phyloP scores from a whole-genome alignment of 2,329 filamentous ascomycete genomes.

The Aureobasidium subglaciale region DNA sequence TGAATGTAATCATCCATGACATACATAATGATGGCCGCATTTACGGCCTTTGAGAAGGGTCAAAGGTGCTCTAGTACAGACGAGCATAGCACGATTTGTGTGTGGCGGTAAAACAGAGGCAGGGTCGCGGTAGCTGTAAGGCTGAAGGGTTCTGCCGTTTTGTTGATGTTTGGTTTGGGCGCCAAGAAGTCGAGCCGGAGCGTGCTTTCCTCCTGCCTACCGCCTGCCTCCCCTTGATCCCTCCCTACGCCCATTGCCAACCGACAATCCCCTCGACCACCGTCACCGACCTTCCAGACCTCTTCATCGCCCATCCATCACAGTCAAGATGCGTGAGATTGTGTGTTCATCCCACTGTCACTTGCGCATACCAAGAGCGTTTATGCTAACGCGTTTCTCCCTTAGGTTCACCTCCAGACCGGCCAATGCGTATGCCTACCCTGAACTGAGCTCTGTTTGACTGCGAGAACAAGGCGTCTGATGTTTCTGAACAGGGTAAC shows the following conservation, averaged over 20 bases:
- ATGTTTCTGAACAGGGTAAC: slow-evolving; percentile 65
- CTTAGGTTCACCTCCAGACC: slow-evolving; percentile 98
- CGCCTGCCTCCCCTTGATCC: slow-evolving; percentile 7
- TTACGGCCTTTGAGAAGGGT: background rate
- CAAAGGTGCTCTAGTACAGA: background rate
- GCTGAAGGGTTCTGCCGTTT: slow-evolving; percentile 5
- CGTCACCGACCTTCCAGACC: slow-evolving; percentile 1
- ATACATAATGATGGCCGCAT: background rate
- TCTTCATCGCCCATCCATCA: slow-evolving; percentile 10
- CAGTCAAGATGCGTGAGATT: slow-evolving; percentile 59
- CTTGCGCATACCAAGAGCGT: background rate
- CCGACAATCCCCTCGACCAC: slow-evolving; percentile 14
- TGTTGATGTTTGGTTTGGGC: slow-evolving; percentile 15
- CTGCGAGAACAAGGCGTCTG: slow-evolving; percentile 1
- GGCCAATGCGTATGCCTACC: slow-evolving; percentile 86
- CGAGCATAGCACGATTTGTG: background rate
- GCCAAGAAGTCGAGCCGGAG: background rate
- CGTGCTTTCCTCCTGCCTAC: slow-evolving; percentile 8
- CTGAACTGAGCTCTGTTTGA: slow-evolving; percentile 10
- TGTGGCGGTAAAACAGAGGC: background rate
- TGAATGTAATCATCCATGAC: background rate
- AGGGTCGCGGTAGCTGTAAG: background rate
- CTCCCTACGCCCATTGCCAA: slow-evolving; percentile 8
- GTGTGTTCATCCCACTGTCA: slow-evolving; percentile 42
- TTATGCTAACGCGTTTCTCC: slow-evolving; percentile 49